These are phyloP conservation scores for Annulohypoxylon stygium DNA, from an alignment of 495 filamentous ascomycete genomes.

Conservation along the genomic window DNA sequence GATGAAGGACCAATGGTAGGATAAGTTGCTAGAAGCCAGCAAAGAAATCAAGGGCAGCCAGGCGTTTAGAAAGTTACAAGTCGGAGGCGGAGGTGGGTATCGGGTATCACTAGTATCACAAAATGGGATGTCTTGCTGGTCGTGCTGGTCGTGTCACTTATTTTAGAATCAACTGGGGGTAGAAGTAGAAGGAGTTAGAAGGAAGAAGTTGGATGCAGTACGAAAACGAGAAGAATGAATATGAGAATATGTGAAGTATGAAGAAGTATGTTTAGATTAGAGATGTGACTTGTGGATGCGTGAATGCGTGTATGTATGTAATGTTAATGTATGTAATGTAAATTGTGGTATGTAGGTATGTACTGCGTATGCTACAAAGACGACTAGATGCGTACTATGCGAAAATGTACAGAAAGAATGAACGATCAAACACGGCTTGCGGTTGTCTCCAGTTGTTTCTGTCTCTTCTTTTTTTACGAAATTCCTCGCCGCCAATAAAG, in stretches of 20 bases:
- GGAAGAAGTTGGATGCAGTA: slow-evolving; percentile 1
- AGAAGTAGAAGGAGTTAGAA: slow-evolving; percentile 1
- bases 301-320: not conserved
- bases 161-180: slow-evolving; percentile 16
- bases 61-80: slow-evolving; percentile 19
- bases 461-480: slow-evolving; percentile 36
- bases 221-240: slow-evolving; percentile 5
- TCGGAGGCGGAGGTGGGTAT: slow-evolving; percentile 41
- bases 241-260: not conserved
- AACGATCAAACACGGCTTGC: slow-evolving; percentile 29
- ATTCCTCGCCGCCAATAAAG: slow-evolving; percentile 43
- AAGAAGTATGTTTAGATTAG: slow-evolving; percentile 22
- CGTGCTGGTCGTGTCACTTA: slow-evolving; percentile 33
- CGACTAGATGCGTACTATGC: slow-evolving; percentile 22
- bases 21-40: slow-evolving; percentile 6
- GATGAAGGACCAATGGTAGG: slow-evolving; percentile 27
- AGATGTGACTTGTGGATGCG: not conserved
- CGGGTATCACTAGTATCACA: slow-evolving; percentile 40
- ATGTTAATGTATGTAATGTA: not conserved
- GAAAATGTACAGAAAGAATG: slow-evolving; percentile 29
- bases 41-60: slow-evolving; percentile 32
- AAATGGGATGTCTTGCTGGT: slow-evolving; percentile 4
- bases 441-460: slow-evolving; percentile 42
- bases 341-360: too few relatives aligned
- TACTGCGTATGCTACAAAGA: slow-evolving; percentile 28